Evolutionary conservation across 129 eudicot genomes (phyloP).

Genomic region (Helianthus tuberosus): DNA sequence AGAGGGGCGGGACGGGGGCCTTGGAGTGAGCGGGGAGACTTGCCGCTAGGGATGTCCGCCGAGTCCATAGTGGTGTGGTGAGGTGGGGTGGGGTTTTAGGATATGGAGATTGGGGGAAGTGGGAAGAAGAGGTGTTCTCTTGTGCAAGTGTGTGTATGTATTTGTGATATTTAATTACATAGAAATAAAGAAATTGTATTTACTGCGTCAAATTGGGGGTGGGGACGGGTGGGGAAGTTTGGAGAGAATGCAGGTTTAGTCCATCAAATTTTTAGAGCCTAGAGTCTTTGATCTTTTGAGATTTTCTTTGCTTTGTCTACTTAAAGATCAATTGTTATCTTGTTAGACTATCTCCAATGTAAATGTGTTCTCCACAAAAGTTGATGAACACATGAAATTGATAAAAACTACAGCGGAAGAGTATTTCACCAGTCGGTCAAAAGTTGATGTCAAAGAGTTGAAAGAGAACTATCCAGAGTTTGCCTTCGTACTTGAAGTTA

Average conservation of each 20-base stretch:
- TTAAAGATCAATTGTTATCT: too few relatives aligned
- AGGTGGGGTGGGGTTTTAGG: too few relatives aligned
- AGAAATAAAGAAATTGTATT: not conserved
- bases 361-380: too few relatives aligned
- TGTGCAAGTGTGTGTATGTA: slow-evolving; percentile 1
- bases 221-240: not conserved
- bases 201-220: not conserved
- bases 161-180: slow-evolving; percentile 25
- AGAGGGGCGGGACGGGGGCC: slow-evolving; percentile 94
- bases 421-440: too few relatives aligned
- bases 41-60: slow-evolving; percentile 50
- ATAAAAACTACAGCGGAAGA: too few relatives aligned
- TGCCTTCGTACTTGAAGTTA: too few relatives aligned
- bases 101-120: slow-evolving; percentile 15
- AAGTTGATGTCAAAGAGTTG: too few relatives aligned
- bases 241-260: not conserved
- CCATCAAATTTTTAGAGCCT: not conserved
- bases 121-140: slow-evolving; percentile 17
- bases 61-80: slow-evolving; percentile 33
- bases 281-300: too few relatives aligned
- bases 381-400: too few relatives aligned
- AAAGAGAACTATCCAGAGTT: too few relatives aligned
- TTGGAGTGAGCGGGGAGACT: slow-evolving; percentile 73
- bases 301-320: too few relatives aligned
- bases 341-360: too few relatives aligned